Conservation (phyloP, 257 asterid genomes). For the Scutellaria minor region DNA sequence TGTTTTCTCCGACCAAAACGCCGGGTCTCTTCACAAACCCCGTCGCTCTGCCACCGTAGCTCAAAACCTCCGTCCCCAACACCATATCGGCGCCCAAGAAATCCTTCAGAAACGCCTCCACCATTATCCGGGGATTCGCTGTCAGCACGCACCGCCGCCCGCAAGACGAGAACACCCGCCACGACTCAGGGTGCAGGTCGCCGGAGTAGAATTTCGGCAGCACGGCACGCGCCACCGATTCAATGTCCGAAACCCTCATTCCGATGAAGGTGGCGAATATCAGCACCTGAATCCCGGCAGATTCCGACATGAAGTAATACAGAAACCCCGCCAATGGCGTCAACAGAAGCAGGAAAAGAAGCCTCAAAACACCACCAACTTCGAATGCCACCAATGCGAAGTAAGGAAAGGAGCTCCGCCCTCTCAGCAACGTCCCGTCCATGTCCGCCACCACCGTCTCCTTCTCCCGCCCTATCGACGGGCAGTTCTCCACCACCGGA, state of each 20-base stretch:
- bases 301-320: slow-evolving; percentile 60
- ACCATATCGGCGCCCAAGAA: slow-evolving; percentile 70
- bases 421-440: slow-evolving; percentile 69
- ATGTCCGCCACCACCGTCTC: slow-evolving; percentile 59
- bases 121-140: slow-evolving; percentile 80
- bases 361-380: slow-evolving; percentile 72
- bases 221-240: slow-evolving; percentile 74
- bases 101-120: slow-evolving; percentile 61
- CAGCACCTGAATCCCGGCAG: slow-evolving; percentile 64
- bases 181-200: slow-evolving; percentile 73
- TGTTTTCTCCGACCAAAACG: slow-evolving; percentile 60
- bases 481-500: slow-evolving; percentile 53
- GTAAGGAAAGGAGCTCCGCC: slow-evolving; percentile 70
- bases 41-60: slow-evolving; percentile 66
- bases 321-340: slow-evolving; percentile 66
- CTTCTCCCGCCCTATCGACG: slow-evolving; percentile 49
- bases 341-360: slow-evolving; percentile 53
- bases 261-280: slow-evolving; percentile 67
- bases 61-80: slow-evolving; percentile 64
- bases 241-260: slow-evolving; percentile 52
- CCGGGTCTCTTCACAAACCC: slow-evolving; percentile 62
- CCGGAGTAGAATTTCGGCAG: slow-evolving; percentile 65
- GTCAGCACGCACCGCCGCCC: slow-evolving; percentile 64
- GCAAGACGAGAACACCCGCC: slow-evolving; percentile 74
- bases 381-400: slow-evolving; percentile 79